These are phyloP conservation scores for Suillus subluteus DNA, from an alignment of 768 basidiomycete genomes.

Conservation along the genomic window DNA sequence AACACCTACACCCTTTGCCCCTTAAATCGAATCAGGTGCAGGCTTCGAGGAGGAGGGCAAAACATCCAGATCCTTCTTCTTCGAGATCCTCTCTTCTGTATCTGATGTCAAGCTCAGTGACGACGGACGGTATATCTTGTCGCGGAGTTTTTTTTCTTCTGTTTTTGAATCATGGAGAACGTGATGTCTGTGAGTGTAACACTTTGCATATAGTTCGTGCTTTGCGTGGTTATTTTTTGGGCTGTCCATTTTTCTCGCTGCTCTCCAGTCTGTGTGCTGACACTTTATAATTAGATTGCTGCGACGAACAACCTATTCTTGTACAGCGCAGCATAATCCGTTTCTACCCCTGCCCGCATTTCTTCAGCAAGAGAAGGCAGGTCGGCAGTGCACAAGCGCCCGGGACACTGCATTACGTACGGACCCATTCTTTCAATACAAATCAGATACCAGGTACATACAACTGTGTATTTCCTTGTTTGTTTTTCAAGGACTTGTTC, in stretches of 20 bases:
- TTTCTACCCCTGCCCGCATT: not conserved
- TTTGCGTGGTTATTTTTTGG: not conserved
- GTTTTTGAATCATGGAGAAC: too few relatives aligned
- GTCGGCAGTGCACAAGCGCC: constrained; percentile 7
- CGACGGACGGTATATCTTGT: constrained; percentile 95
- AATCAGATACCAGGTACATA: constrained; percentile 26
- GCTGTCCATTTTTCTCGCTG: not conserved
- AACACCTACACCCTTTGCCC: constrained; percentile 17
- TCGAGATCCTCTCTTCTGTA: constrained; percentile 99
- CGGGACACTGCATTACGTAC: constrained; percentile 25
- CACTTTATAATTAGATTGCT: constrained; percentile 64
- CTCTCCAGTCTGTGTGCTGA: not conserved
- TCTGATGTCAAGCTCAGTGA: constrained; percentile 99
- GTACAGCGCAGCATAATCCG: constrained; percentile 42
- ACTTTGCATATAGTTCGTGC: not conserved
- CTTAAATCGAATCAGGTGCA: constrained; percentile 37
- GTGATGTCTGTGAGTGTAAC: constrained; percentile 84
- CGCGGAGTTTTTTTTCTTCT: too few relatives aligned
- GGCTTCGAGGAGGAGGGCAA: constrained; percentile 99
- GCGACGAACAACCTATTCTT: constrained; percentile 62
- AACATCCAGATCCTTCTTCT: constrained; percentile 96
- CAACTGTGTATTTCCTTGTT: constrained; percentile 14
- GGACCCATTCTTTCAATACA: constrained; percentile 27
- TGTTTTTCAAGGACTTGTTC: constrained; percentile 31
- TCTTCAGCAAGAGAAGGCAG: constrained; percentile 13